A percentile compares a stretch with the other conserved stretches of the same genome.
Evolutionary conservation across 495 filamentous ascomycete species (phyloP).

Genomic region (Neurospora discreta): DNA sequence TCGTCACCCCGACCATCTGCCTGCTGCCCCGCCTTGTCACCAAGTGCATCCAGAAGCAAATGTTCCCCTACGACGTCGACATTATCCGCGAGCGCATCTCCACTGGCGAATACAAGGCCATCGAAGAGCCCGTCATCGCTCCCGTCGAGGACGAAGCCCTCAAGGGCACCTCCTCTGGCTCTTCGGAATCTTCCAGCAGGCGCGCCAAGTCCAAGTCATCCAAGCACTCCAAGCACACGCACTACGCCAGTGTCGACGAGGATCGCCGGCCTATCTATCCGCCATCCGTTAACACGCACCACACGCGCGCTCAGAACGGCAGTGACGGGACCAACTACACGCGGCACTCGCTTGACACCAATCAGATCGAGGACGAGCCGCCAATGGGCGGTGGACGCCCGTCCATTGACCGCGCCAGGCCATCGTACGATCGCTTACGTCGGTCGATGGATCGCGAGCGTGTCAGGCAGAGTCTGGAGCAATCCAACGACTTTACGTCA

Average conservation of each 20-base stretch:
- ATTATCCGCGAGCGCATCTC: conserved; percentile 94
- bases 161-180: conserved; percentile 28
- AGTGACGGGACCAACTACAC: conserved; percentile 93
- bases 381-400: conserved; percentile 24
- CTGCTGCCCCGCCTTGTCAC: conserved; percentile 74
- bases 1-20: conserved; percentile 65
- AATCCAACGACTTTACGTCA: conserved; percentile 79
- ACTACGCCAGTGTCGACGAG: conserved; percentile 57
- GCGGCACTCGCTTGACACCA: conserved; percentile 36
- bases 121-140: conserved; percentile 1
- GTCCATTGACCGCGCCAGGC: conserved; percentile 58
- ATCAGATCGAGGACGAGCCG: conserved; percentile 20
- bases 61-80: conserved; percentile 84
- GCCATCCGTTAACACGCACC: conserved; percentile 73
- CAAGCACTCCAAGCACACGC: conserved; percentile 44
- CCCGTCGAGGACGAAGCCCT: conserved; percentile 10
- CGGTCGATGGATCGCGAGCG: conserved; percentile 53
- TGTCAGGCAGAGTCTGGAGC: conserved; percentile 68
- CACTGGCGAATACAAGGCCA: conserved; percentile 21
- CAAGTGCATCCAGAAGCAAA: conserved; percentile 87
- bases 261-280: conserved; percentile 85
- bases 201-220: conserved; percentile 23
- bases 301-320: conserved; percentile 75
- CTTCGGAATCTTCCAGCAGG: conserved; percentile 26
- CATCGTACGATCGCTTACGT: conserved; percentile 69